Evolutionary conservation across 768 basidiomycete genomes (phyloP), one percentile per base, ranked within the genome.

Genomic region (Suillus decipiens): DNA sequence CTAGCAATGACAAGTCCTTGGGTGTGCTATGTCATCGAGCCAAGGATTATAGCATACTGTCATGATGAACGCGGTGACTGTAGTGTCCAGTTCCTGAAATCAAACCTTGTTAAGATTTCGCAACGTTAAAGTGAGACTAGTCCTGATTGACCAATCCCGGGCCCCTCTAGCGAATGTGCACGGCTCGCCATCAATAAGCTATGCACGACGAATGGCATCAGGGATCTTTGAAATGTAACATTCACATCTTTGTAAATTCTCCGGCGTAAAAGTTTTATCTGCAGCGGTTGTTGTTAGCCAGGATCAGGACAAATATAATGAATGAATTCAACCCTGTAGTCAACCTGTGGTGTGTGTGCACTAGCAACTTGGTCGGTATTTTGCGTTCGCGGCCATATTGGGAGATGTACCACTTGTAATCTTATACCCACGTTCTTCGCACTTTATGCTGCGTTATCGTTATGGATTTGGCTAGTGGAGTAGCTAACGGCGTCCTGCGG

Each of bases 401-500:
- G 39, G 59, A 37, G 50, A 33, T 14, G 28, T 22, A 28, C 43
- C 1, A 31, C 17, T 59, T 59, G 31, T 55, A 22, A 55, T 22
- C 34, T 15, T 28, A 59, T 61, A 60, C 53, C 42, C 56, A 60
- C 56, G 56, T 58, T 62, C 55, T 11, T 56, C 57, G 57, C 41
- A 62, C 37, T 61, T 62, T 62, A 58, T 59, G 50, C 34, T 41
- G 58, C n/a, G 22, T 33, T 59, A 47, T 56, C 33, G 11, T 39
- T 55, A 51, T 37, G 53, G 8, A 53, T 37, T 39, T 56, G 37
- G 55, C 55, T 37, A 57, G 55, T 39, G 55, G 55, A 39, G 37
- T 28, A 39, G 55, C 22, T 39, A 39, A 17, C 62, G 69, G 64
- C 67, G 67, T 37, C 36, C 36, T 37, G 36, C 36, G 36, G 36